phyloP scores from a whole-genome alignment of 441 rosid species.

The Manihot esculenta region DNA sequence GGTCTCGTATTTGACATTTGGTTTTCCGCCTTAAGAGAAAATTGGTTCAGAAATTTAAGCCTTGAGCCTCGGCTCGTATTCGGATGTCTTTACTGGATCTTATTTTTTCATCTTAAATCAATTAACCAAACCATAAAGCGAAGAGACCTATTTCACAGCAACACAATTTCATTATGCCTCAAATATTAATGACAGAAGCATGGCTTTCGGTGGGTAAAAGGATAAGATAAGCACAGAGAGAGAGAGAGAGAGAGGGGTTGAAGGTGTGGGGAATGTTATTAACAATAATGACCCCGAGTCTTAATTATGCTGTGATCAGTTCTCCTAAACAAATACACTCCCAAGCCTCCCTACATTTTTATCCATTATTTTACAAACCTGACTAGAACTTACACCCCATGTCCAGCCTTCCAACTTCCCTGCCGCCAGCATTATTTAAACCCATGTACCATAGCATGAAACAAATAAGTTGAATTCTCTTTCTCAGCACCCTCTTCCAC shows the following conservation, averaged over 20 bases:
- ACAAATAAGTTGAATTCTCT: conserved; percentile 8
- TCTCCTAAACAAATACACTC: conserved; percentile 12
- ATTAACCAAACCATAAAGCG: not conserved
- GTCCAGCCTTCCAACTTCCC: not conserved
- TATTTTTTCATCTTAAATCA: not conserved
- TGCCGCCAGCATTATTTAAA: conserved; percentile 9
- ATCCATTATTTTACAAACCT: conserved; percentile 25
- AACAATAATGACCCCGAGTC: not conserved
- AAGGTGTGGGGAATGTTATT: no score
- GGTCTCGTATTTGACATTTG: no score
- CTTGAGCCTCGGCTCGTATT: no score
- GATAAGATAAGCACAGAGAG: not conserved
- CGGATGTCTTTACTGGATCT: no score
- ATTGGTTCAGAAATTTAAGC: no score
- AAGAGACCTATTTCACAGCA: not conserved
- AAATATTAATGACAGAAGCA: not conserved
- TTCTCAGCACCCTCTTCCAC: not conserved
- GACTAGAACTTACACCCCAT: conserved; percentile 2
- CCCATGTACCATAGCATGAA: conserved; percentile 17
- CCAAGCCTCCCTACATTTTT: conserved; percentile 5
- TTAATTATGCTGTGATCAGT: conserved; percentile 6
- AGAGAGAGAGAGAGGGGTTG: no score
- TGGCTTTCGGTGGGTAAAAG: not conserved
- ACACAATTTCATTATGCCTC: not conserved
- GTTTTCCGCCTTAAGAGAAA: no score